Base-by-base conservation (phyloP, 1,284 basidiomycete genomes). In the Leccinum variabile region DNA sequence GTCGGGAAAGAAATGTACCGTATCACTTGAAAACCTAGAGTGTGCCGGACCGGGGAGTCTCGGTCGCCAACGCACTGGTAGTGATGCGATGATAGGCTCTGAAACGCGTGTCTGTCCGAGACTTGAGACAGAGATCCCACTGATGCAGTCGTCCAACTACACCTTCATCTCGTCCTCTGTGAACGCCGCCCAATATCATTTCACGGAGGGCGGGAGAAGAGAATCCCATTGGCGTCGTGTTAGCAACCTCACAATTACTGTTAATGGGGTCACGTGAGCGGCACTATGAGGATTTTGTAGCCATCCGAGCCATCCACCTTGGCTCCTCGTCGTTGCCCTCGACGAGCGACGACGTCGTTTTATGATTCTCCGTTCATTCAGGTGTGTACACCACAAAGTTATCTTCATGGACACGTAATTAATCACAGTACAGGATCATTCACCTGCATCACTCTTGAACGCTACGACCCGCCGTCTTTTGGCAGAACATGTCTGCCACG, bases 61-160 rank as follows among this genome's bases (percentile, higher is more conserved):
- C 37, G 68, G 66, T 70, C 68, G 66, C 46, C 58, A 69, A 32
- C 35, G 56, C 66, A 59, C 64, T 67, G 57, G 66, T 70, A 49
- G 68, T 54, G 66, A 67, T 52, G 66, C 44, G 50, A 49, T 41
- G 41, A 35, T 25, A 35, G 11, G 49, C 46, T 53, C 35, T 35
- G 44, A 50, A 64, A 39, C 54, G 37, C 54, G 52, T 49, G 46
- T n/a, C 44, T 50, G 67, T 64, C 41, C 22, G 37, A 59, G 1
- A 41, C 32, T 58, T 39, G 59, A 61, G 39, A 54, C 33, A 44
- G 9, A 10, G 32, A 44, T 41, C 11, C 50, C 16, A 10, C 39
- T n/a, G 11, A 22, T 49, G 30, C 35, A 39, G 11, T 28, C 5
- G 39, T 33, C 18, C 49, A 28, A 9, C 18, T 22, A n/a, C 52